Evolutionary conservation across 176 grass and related monocot species (phyloP).

Genomic region (Phoenix dactylifera): DNA sequence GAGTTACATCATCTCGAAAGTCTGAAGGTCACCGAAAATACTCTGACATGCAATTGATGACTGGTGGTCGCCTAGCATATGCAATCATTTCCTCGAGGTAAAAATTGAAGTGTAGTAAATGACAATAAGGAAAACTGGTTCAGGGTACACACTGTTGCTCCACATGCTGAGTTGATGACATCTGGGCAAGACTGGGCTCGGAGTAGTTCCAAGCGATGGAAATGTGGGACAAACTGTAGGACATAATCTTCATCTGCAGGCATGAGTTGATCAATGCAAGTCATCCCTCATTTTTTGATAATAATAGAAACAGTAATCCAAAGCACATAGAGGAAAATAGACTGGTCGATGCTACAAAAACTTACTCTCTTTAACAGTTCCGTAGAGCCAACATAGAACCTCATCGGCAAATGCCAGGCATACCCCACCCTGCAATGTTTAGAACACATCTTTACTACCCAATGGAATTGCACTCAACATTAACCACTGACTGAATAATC

Average conservation of each 20-base stretch:
- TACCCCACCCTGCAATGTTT: conserved; percentile 69
- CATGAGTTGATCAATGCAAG: conserved; percentile 9
- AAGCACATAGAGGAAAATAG: too few species aligned
- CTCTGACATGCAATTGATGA: too few species aligned
- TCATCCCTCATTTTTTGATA: not conserved
- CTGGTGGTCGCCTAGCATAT: too few species aligned
- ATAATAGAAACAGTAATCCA: not conserved
- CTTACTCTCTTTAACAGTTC: conserved; percentile 96
- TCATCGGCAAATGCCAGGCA: conserved; percentile 95
- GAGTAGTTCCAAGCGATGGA: conserved; percentile 84
- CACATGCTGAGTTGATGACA: conserved; percentile 54
- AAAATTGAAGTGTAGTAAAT: too few species aligned
- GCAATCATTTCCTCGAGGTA: too few species aligned
- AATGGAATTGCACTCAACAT: not conserved
- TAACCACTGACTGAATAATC: too few species aligned
- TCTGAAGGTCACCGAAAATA: too few species aligned
- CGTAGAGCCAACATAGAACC: conserved; percentile 97
- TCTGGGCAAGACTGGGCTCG: conserved; percentile 65
- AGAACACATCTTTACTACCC: conserved; percentile 9
- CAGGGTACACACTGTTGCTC: conserved; percentile 41
- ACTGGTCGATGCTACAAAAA: not conserved
- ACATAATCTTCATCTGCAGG: conserved; percentile 85
- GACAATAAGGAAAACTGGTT: not conserved
- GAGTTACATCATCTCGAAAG: too few species aligned
- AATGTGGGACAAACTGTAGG: conserved; percentile 83